phyloP scores from a whole-genome alignment of 2,329 filamentous ascomycete species.

The Cordyceps militaris region DNA sequence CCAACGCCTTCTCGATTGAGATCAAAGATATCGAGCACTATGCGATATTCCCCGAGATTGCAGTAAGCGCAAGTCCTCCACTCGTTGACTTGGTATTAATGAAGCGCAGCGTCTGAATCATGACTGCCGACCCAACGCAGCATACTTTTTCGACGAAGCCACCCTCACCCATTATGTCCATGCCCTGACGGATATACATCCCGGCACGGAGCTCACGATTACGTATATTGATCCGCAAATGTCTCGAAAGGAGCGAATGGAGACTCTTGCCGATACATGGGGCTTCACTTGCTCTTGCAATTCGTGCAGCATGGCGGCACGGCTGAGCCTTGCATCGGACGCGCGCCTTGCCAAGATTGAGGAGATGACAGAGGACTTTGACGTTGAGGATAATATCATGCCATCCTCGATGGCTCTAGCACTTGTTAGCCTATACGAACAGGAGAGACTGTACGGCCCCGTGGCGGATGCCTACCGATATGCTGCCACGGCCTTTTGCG shows the following conservation, averaged over 20 bases:
- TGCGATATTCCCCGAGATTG: neutral
- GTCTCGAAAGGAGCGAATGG: neutral
- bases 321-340: neutral
- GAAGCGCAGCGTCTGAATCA: neutral
- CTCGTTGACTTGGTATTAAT: neutral
- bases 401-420: neutral
- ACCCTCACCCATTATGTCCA: neutral
- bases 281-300: neutral
- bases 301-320: neutral
- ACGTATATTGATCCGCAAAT: neutral
- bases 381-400: neutral
- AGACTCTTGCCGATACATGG: neutral
- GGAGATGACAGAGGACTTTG: neutral
- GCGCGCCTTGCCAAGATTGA: neutral
- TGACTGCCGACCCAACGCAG: neutral
- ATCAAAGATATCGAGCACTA: neutral
- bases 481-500: neutral
- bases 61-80: neutral
- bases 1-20: neutral
- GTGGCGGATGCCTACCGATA: neutral
- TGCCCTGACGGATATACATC: neutral
- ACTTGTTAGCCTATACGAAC: neutral
- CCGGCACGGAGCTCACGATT: neutral
- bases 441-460: neutral
- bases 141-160: neutral